Conservation (phyloP, 805 yeast genomes). For the Ogataea wickerhamii region DNA sequence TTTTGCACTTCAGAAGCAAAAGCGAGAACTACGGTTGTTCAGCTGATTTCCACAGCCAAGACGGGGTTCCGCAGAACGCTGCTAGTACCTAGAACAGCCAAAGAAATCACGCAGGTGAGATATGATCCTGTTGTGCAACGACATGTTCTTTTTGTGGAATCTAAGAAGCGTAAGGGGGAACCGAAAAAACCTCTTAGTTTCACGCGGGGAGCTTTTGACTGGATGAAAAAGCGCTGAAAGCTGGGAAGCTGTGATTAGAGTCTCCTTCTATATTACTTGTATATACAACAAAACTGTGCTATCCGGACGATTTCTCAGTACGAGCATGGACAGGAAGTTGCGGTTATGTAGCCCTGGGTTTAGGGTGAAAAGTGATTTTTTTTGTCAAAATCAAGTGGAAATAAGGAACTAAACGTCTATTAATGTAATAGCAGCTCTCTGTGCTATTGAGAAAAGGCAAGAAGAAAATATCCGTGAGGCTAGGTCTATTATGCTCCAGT, state of each 20-base stretch:
- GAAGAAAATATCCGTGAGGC: no score
- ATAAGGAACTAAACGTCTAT: no score
- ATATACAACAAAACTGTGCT: no score
- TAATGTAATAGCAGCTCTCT: no score
- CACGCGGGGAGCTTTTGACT: conserved; percentile 39
- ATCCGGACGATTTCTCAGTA: no score
- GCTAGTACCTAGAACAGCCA: conserved; percentile 76
- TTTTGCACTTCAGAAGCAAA: conserved; percentile 62
- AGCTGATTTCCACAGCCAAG: conserved; percentile 82
- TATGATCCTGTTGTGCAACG: conserved; percentile 87
- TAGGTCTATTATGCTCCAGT: not conserved
- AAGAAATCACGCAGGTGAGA: conserved; percentile 73
- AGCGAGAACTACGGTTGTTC: conserved; percentile 76
- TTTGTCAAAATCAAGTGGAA: no score
- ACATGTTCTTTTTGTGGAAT: conserved; percentile 87
- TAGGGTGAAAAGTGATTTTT: no score
- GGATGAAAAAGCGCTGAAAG: conserved; percentile 31
- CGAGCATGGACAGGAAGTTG: no score
- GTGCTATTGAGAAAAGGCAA: no score
- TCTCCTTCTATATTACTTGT: no score
- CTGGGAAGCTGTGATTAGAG: no score
- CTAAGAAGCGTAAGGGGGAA: conserved; percentile 75
- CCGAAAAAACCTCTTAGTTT: conserved; percentile 48
- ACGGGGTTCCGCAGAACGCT: conserved; percentile 86
- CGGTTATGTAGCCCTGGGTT: no score